phyloP scores from a whole-genome alignment of 345 rosid genomes.

The Isatis tinctoria region DNA sequence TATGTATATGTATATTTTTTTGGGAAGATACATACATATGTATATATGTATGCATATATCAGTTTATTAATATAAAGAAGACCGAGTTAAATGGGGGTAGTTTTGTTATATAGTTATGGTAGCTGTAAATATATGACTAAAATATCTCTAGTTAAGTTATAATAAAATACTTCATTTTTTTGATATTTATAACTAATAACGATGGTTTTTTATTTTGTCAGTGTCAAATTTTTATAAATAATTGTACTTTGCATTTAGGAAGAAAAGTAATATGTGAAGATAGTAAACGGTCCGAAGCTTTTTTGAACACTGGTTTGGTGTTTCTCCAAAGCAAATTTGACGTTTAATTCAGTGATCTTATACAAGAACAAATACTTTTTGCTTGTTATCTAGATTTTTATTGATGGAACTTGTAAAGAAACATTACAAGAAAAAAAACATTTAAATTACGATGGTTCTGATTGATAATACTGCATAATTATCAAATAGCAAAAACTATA shows the following conservation, averaged over 20 bases:
- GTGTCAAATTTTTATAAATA: background rate
- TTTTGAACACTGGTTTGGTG: too few species aligned
- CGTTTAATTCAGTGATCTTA: too few species aligned
- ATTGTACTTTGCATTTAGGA: too few species aligned
- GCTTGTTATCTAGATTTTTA: too few species aligned
- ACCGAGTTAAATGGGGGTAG: constrained; percentile 13
- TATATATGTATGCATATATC: background rate
- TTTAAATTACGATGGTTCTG: background rate
- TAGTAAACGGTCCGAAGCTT: too few species aligned
- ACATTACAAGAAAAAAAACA: too few species aligned
- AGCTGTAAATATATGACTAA: background rate
- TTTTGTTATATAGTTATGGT: background rate
- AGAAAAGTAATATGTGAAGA: too few species aligned
- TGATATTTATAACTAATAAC: too few species aligned
- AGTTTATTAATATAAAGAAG: background rate
- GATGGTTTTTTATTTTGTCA: too few species aligned
- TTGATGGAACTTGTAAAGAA: too few species aligned
- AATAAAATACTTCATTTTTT: background rate
- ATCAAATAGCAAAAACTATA: background rate
- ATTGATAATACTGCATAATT: background rate
- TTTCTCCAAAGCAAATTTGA: too few species aligned
- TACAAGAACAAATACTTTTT: too few species aligned
- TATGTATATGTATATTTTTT: background rate
- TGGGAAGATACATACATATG: background rate
- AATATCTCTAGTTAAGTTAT: background rate